phyloP scores from a whole-genome alignment of 2,329 filamentous ascomycete genomes.

The Uncinocarpus reesii region DNA sequence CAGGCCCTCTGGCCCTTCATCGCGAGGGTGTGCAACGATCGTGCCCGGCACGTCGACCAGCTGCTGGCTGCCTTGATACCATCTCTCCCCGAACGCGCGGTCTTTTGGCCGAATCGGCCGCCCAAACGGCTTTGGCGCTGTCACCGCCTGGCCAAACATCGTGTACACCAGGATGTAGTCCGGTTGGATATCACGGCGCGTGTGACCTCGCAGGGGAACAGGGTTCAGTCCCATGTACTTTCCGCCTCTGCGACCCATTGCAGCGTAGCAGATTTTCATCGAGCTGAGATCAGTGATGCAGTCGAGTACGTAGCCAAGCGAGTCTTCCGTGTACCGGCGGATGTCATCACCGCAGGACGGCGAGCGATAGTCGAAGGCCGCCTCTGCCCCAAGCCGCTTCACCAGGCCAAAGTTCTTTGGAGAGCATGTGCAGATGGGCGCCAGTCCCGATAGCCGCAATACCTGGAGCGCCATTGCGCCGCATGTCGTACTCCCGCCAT shows the following conservation, averaged over 20 bases:
- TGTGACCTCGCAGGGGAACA: neutral
- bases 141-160: neutral
- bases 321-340: conserved; percentile 1
- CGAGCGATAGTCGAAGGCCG: conserved; percentile 24
- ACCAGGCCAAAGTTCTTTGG: conserved; percentile 27
- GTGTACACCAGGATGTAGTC: neutral
- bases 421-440: conserved; percentile 28
- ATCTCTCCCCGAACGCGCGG: neutral
- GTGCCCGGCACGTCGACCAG: too few relatives aligned
- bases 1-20: too few relatives aligned
- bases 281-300: neutral
- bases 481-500: conserved; percentile 37
- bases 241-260: neutral
- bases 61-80: too few relatives aligned
- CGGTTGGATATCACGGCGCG: neutral
- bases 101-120: neutral
- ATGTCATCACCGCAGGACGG: conserved; percentile 11
- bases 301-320: neutral
- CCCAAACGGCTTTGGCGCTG: neutral
- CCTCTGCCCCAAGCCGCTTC: conserved; percentile 27
- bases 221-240: neutral
- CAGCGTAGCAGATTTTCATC: neutral
- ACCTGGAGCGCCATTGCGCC: conserved; percentile 32
- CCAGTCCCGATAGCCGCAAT: conserved; percentile 22
- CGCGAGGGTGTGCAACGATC: too few relatives aligned